Evolutionary conservation across 2,329 filamentous ascomycete species (phyloP).

Genomic region (Thermothelomyces thermophilus): DNA sequence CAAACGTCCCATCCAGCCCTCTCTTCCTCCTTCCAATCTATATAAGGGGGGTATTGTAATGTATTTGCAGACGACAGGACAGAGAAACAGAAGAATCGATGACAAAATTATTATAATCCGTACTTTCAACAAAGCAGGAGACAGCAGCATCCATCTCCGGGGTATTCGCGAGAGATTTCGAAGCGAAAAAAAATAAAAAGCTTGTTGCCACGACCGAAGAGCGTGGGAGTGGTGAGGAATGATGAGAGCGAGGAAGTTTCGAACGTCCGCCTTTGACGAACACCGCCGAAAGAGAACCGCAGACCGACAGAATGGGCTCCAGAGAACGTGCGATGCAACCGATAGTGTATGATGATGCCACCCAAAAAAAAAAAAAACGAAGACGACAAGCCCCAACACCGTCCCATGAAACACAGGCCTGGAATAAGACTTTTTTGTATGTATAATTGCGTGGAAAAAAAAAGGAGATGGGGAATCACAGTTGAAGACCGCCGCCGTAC

Average conservation of each 20-base stretch:
- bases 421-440: slow-evolving; percentile 12
- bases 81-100: not conserved
- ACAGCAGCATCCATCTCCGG: slow-evolving; percentile 7
- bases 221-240: not conserved
- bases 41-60: slow-evolving; percentile 8
- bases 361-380: slow-evolving; percentile 10
- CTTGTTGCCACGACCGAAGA: slow-evolving; percentile 7
- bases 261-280: slow-evolving; percentile 2
- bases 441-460: not conserved
- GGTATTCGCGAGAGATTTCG: slow-evolving; percentile 13
- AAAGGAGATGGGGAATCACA: not conserved
- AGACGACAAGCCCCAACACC: slow-evolving; percentile 13
- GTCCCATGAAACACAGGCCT: slow-evolving; percentile 17
- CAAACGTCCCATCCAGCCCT: slow-evolving; percentile 2
- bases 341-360: slow-evolving; percentile 18
- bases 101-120: slow-evolving; percentile 10
- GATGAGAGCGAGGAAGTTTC: not conserved
- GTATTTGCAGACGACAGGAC: not conserved
- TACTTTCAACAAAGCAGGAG: slow-evolving; percentile 8
- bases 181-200: slow-evolving; percentile 1
- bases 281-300: not conserved
- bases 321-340: slow-evolving; percentile 14
- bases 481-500: slow-evolving; percentile 14
- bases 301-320: not conserved
- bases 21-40: slow-evolving; percentile 7